These are phyloP conservation scores for Zygosaccharomyces bailii DNA, from an alignment of 805 yeast genomes.

Conservation along the genomic window DNA sequence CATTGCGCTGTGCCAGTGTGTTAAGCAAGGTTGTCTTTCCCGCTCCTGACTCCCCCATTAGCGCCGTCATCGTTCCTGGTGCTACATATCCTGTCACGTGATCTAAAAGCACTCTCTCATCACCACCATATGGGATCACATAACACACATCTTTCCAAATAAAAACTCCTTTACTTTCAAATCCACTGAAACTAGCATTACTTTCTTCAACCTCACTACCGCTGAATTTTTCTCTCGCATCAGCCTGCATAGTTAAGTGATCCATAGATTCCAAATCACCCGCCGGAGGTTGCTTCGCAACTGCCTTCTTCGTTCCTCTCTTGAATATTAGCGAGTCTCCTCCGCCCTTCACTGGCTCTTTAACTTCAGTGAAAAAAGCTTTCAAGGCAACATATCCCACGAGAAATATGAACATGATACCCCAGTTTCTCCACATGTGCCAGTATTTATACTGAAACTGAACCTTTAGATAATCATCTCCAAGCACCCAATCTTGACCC, in stretches of 20 bases:
- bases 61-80: slow-evolving; percentile 58
- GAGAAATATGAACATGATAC: slow-evolving; percentile 52
- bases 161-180: slow-evolving; percentile 33
- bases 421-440: slow-evolving; percentile 81
- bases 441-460: slow-evolving; percentile 50
- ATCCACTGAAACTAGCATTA: slow-evolving; percentile 22
- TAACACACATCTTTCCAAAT: slow-evolving; percentile 36
- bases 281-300: background rate
- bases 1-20: slow-evolving; percentile 49
- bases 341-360: slow-evolving; percentile 29
- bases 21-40: slow-evolving; percentile 59
- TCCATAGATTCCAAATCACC: slow-evolving; percentile 23
- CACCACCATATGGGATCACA: slow-evolving; percentile 37
- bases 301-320: slow-evolving; percentile 42
- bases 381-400: slow-evolving; percentile 23
- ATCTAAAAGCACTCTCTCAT: slow-evolving; percentile 50
- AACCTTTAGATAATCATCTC: slow-evolving; percentile 51
- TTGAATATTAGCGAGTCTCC: slow-evolving; percentile 47
- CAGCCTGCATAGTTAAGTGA: slow-evolving; percentile 13
- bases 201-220: slow-evolving; percentile 10
- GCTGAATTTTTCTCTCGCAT: slow-evolving; percentile 17
- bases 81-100: slow-evolving; percentile 44
- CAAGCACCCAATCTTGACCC: slow-evolving; percentile 53
- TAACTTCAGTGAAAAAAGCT: slow-evolving; percentile 25
- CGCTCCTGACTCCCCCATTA: slow-evolving; percentile 66